Base-by-base conservation (phyloP, 2,329 filamentous ascomycete genomes). In the Hyphodiscus sp. region DNA sequence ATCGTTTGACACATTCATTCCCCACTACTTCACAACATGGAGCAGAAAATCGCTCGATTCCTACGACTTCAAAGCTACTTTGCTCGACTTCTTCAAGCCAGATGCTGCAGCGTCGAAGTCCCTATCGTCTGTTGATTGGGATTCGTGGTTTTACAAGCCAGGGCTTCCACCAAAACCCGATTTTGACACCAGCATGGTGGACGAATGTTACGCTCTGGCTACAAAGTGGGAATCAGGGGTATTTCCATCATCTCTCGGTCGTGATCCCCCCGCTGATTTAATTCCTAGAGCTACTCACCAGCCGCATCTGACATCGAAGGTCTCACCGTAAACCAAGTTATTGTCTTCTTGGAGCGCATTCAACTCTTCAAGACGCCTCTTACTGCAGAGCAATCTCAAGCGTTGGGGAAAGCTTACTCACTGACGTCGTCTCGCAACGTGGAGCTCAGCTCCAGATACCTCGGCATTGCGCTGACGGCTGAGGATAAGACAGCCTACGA, bases 1-100 rank as follows among this genome's bases (percentile, higher is more conserved):
- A n/a, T 87, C 87, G 68, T 99, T 94, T 74, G 89, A 97, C 76
- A 87, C 84, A 63, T 99, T 97, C 71, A 96, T 97, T 66, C 91
- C 91, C 16, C 85, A 96, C 70, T 96, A 97, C 74, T 97, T 97
- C 69, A 83, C 79, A 29, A 89, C 81, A 41, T 97, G 87, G 81
- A 84, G 87, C 53, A 81, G 82, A 66, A 92, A 91, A 70, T 96
- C 90, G 1, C 79, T 99, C 8, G 91, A 96, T 71, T 95, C 89
- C 1, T 95, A 88, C 64, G 89, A 97, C 66, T 99, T 99, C 80
- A 95, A 92, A 69, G 77, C 86, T 48, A 95, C 89, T 0, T 85
- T 96, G 50, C 69, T 96, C 38, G 81, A 87, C 58, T 97, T 96
- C 76, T 97, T 96, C 70, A 75, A 79, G 55, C 73, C 78, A 23